These are phyloP conservation scores for Blyttiomyces sp. DNA, from an alignment of 371 early-diverging fungal species.

Conservation along the genomic window DNA sequence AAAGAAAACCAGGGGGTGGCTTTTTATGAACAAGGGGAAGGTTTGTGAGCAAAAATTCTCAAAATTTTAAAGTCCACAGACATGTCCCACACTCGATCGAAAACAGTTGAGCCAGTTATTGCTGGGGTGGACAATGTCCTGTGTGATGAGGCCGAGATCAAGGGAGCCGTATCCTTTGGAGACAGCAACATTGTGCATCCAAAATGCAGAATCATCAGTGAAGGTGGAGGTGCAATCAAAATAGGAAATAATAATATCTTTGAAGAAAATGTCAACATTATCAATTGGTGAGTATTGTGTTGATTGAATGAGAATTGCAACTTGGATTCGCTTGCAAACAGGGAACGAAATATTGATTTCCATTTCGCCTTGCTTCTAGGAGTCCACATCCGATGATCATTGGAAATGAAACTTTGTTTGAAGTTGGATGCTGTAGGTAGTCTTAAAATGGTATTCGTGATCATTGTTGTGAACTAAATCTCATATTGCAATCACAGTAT, in stretches of 20 bases:
- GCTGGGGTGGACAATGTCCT: too few species aligned
- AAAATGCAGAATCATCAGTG: constrained; percentile 62
- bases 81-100: too few species aligned
- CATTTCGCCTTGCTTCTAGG: constrained; percentile 9
- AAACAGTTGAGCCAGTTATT: too few species aligned
- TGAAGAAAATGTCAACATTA: constrained; percentile 70
- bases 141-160: constrained; percentile 32
- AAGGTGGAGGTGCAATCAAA: constrained; percentile 66
- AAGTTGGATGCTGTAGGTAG: constrained; percentile 66
- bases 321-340: not conserved
- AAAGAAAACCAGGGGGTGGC: too few species aligned
- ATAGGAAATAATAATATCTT: constrained; percentile 72
- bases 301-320: not conserved
- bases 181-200: constrained; percentile 72
- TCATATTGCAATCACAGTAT: constrained; percentile 41
- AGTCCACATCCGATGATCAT: constrained; percentile 52
- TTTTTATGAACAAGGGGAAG: too few species aligned
- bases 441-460: too few species aligned
- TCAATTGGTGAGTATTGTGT: constrained; percentile 58
- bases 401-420: constrained; percentile 74
- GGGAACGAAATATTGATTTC: too few species aligned
- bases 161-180: constrained; percentile 23
- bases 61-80: too few species aligned
- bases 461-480: not conserved
- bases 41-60: too few species aligned